These are phyloP conservation scores for Pleurotus tuoliensis DNA, from an alignment of 768 basidiomycete species.

Conservation along the genomic window DNA sequence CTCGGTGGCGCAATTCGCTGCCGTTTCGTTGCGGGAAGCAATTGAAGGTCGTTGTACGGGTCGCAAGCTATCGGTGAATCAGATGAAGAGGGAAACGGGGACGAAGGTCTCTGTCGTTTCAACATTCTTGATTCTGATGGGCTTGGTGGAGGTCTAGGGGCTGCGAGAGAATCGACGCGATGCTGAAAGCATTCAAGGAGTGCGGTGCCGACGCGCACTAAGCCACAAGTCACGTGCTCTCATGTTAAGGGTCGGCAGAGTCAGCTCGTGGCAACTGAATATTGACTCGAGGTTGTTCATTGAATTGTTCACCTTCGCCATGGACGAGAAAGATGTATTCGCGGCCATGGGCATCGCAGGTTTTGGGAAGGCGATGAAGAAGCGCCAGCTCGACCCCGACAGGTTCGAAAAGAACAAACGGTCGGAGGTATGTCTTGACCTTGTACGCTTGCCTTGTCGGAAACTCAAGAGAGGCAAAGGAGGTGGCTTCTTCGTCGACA, in stretches of 20 bases:
- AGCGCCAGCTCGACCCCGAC: constrained; percentile 67
- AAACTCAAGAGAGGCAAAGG: not conserved
- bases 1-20: constrained; percentile 48
- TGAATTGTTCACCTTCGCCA: constrained; percentile 27
- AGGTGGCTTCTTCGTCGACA: not conserved
- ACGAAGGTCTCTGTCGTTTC: constrained; percentile 45
- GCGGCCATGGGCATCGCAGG: constrained; percentile 82
- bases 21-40: constrained; percentile 43
- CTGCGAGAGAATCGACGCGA: not conserved
- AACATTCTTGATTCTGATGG: constrained; percentile 32
- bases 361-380: constrained; percentile 73
- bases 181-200: not conserved
- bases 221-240: no score
- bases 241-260: no score
- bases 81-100: constrained; percentile 32
- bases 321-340: constrained; percentile 60
- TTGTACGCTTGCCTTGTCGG: not conserved
- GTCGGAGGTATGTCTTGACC: constrained; percentile 28
- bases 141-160: not conserved
- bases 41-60: constrained; percentile 9
- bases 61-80: constrained; percentile 12
- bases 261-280: no score
- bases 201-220: not conserved
- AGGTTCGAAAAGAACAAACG: constrained; percentile 77
- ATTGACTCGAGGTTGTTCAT: no score